These are phyloP conservation scores for Nepenthes alata DNA, from an alignment of 179 eudicot genomes.

Conservation along the genomic window DNA sequence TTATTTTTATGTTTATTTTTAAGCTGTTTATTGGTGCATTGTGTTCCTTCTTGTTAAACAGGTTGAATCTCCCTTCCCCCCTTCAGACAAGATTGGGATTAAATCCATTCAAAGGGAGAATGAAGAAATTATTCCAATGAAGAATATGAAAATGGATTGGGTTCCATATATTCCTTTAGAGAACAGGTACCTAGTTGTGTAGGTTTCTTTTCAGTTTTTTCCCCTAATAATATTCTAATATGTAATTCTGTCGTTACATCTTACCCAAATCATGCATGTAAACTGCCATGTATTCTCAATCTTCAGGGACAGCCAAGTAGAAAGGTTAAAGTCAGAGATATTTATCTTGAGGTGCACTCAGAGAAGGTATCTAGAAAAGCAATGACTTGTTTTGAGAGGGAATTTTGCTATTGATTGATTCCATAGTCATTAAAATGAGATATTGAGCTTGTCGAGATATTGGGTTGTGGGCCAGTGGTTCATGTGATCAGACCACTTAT, in stretches of 20 bases:
- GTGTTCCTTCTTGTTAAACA: constrained; percentile 17
- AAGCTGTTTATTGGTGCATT: not conserved
- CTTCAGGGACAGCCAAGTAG: constrained; percentile 61
- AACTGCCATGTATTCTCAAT: constrained; percentile 3
- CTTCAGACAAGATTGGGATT: constrained; percentile 92
- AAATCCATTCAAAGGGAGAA: constrained; percentile 94
- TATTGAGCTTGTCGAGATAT: no score
- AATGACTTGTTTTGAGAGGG: no score
- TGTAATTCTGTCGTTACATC: constrained; percentile 2
- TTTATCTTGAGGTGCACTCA: constrained; percentile 77
- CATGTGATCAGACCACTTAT: no score
- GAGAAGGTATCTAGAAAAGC: constrained; percentile 43
- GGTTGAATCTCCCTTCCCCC: constrained; percentile 90
- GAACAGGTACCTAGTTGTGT: constrained; percentile 34
- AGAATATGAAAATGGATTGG: constrained; percentile 98
- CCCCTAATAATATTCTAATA: not conserved
- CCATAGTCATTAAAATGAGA: no score
- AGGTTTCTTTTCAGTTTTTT: not conserved
- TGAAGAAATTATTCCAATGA: constrained; percentile 93
- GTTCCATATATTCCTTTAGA: constrained; percentile 84
- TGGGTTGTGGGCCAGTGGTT: no score
- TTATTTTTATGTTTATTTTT: not conserved
- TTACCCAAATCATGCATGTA: not conserved
- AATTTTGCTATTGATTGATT: no score
- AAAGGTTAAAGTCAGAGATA: constrained; percentile 69